Evolutionary conservation across 2,329 filamentous ascomycete genomes (phyloP), one percentile per base, ranked within the genome.

Genomic region (Sarocladiaceae sp.): DNA sequence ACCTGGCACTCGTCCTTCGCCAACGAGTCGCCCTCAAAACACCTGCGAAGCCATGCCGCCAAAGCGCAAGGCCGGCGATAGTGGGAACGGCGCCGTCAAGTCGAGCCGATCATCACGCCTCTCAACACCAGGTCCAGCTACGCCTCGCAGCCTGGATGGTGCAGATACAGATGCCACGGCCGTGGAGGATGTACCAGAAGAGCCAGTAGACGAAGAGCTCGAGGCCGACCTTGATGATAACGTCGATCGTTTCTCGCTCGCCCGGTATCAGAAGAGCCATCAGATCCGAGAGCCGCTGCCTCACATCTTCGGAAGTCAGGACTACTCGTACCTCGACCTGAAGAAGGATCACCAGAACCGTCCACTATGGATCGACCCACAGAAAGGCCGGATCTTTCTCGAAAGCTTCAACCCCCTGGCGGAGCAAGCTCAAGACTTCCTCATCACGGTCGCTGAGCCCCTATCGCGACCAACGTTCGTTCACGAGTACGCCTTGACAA

Each of bases 371-470:
- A 93, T 98, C 54, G 89, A 96, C 60, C 87, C 89, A 2, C 72
- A 83, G 37, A 87, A 85, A 59, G 89, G 87, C 27, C 82, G 84
- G 51, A 93, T 97, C 58, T 93, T 94, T 23, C 73, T 97, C 33
- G 91, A 98, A 70, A 95, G 89, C 55, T 97, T 96, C 68, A 91
- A 87, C 43, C 86, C 90, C 2, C 72, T 93, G 46, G 89, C 91
- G 46, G 78, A 84, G 46, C 84, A 90, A 57, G 91, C 88, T 0
- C 89, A 95, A 60, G 89, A 95, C 61, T 95, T 98, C 60, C 72
- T 98, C 47, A 95, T 94, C 55, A 95, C 93, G 37, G 91, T 98
- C 54, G 88, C 91, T 50, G 91, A 98, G 67, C 93, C 91, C 15
- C 73, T 91, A 47, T 96, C 90, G 27, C 82, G 91, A 48, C 91